Conservation (phyloP, 148 eudicot genomes). For the Heliamphora exappendiculata region DNA sequence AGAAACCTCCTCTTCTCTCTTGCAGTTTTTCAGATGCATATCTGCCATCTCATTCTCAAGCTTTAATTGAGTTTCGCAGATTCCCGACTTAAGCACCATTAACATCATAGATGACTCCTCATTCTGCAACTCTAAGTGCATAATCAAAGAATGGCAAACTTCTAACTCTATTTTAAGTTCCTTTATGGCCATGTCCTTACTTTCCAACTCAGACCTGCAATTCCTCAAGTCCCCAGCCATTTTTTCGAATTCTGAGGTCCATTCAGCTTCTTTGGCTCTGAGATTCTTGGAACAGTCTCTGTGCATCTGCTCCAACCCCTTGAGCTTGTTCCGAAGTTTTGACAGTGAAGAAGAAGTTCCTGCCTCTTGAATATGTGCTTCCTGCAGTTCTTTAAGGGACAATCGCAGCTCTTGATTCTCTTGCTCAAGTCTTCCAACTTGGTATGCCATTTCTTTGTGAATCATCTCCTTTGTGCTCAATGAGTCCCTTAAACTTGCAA, state of each 20-base stretch:
- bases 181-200: conserved; percentile 34
- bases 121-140: conserved; percentile 54
- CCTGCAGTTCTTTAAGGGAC: conserved; percentile 68
- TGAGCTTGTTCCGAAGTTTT: conserved; percentile 62
- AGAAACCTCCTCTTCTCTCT: conserved; percentile 18
- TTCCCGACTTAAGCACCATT: conserved; percentile 40
- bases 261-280: conserved; percentile 57
- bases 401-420: conserved; percentile 52
- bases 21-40: conserved; percentile 16
- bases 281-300: conserved; percentile 47
- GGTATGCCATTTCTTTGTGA: conserved; percentile 56
- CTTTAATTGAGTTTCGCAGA: conserved; percentile 19
- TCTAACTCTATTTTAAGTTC: conserved; percentile 49
- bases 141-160: conserved; percentile 33
- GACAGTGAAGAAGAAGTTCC: conserved; percentile 46
- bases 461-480: conserved; percentile 52
- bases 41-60: conserved; percentile 7
- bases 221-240: conserved; percentile 36
- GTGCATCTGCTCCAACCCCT: conserved; percentile 57
- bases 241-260: conserved; percentile 38
- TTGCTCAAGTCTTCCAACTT: conserved; percentile 44
- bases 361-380: conserved; percentile 64
- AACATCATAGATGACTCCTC: conserved; percentile 59
- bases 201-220: conserved; percentile 27
- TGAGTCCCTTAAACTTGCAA: conserved; percentile 46